Conservation (phyloP, 2,329 filamentous ascomycete genomes). For the Corynespora cassiicola region DNA sequence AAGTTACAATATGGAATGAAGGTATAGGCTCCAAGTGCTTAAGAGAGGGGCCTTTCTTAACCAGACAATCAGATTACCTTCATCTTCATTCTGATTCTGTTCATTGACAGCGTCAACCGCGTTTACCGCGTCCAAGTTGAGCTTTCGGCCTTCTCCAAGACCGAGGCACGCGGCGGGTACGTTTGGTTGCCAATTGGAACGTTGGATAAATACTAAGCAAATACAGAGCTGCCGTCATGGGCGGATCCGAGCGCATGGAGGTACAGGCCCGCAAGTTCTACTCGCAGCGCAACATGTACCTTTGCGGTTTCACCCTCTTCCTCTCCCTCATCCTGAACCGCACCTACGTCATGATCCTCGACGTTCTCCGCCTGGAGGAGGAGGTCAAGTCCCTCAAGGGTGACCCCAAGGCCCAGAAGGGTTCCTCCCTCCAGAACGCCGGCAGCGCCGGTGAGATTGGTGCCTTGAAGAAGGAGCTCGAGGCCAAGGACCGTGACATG, state of each 20-base stretch:
- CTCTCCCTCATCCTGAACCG: conserved; percentile 98
- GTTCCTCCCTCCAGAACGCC: conserved; percentile 71
- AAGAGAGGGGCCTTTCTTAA: conserved; percentile 15
- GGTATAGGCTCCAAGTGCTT: conserved; percentile 51
- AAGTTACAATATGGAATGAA: conserved; percentile 98
- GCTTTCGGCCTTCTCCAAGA: conserved; percentile 74
- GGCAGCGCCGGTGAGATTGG: conserved; percentile 80
- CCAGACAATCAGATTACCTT: conserved; percentile 77
- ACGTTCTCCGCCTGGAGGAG: conserved; percentile 90
- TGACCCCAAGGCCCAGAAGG: conserved; percentile 65
- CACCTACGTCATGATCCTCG: conserved; percentile 96
- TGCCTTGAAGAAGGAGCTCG: conserved; percentile 69
- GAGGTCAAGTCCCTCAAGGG: conserved; percentile 85
- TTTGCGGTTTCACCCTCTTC: conserved; percentile 99
- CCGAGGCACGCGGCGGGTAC: conserved; percentile 59
- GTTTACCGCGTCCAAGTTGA: conserved; percentile 97
- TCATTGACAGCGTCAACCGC: conserved; percentile 94
- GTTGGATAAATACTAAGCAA: conserved; percentile 16
- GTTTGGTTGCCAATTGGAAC: conserved; percentile 25
- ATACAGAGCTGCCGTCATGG: conserved; percentile 72
- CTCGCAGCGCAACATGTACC: conserved; percentile 99
- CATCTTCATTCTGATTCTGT: conserved; percentile 98
- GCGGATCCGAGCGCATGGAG: conserved; percentile 89
- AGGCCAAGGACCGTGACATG: conserved; percentile 81
- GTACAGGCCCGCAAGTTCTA: conserved; percentile 99